Evolutionary conservation across 768 basidiomycete genomes (phyloP).

Genomic region (Podaxis rugospora): DNA sequence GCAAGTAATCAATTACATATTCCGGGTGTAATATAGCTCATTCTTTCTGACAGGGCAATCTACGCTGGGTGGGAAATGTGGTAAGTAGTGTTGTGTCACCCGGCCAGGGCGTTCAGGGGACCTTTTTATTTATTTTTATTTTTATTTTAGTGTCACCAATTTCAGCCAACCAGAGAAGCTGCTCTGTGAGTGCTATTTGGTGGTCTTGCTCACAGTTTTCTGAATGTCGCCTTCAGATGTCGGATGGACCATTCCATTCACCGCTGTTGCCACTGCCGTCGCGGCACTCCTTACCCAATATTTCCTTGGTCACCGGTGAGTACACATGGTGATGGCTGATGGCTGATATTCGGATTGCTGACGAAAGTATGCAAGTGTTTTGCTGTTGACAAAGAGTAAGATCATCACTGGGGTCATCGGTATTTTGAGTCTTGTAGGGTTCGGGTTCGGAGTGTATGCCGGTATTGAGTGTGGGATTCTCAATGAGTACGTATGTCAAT

Average conservation of each 20-base stretch:
- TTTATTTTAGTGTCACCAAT: constrained; percentile 25
- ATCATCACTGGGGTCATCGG: constrained; percentile 14
- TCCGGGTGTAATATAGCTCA: not conserved
- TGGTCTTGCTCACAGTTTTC: not conserved
- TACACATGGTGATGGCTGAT: not conserved
- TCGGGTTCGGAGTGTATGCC: constrained; percentile 34
- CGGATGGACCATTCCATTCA: constrained; percentile 44
- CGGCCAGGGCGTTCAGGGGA: not conserved
- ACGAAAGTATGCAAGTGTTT: constrained; percentile 10
- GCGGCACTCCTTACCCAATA: constrained; percentile 43
- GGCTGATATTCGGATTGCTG: constrained; percentile 14
- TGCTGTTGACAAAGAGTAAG: constrained; percentile 22
- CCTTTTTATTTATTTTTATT: not conserved
- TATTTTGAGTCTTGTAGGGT: constrained; percentile 22
- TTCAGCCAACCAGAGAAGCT: constrained; percentile 27
- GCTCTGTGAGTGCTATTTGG: constrained; percentile 16
- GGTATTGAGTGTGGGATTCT: constrained; percentile 35
- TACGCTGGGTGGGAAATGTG: constrained; percentile 24
- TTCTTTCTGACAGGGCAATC: constrained; percentile 15
- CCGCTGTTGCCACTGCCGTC: constrained; percentile 37
- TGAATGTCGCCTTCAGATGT: constrained; percentile 21
- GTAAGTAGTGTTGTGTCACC: constrained; percentile 8
- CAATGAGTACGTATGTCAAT: constrained; percentile 23
- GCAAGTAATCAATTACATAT: constrained; percentile 18
- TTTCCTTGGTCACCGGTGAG: constrained; percentile 38